A percentile compares a stretch with the other conserved stretches of the same genome.
Evolutionary conservation across 2,329 filamentous ascomycete genomes (phyloP).

Genomic region (Claviceps arundinis): DNA sequence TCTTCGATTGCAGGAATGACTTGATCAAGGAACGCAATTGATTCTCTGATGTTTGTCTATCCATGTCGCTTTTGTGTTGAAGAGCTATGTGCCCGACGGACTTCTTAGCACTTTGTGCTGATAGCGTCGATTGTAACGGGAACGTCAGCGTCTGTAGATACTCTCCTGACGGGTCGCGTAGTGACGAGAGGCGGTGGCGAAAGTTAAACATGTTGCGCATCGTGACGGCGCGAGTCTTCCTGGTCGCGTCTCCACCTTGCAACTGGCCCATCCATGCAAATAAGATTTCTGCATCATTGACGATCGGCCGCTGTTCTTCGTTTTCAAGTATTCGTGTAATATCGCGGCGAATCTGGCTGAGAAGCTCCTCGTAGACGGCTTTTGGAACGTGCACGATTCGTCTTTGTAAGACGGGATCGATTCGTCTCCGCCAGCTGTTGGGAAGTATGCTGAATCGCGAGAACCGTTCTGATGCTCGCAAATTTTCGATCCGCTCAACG

Average conservation of each 20-base stretch:
- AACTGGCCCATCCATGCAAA: conserved; percentile 6
- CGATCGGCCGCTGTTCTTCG: conserved; percentile 1
- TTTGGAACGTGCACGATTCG: conserved; percentile 7
- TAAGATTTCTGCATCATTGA: conserved; percentile 5
- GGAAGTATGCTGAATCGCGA: background rate
- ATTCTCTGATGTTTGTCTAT: conserved; percentile 1
- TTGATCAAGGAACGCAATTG: conserved; percentile 1
- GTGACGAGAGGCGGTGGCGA: conserved; percentile 2
- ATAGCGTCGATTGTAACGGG: conserved; percentile 1
- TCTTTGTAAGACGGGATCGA: background rate
- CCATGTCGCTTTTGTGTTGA: conserved; percentile 3
- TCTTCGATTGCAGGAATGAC: background rate
- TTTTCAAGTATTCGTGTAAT: background rate
- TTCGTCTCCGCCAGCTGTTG: conserved; percentile 1
- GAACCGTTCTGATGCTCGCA: background rate
- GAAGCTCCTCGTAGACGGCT: conserved; percentile 2
- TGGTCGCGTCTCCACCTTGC: conserved; percentile 1
- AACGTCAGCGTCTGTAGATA: conserved; percentile 6
- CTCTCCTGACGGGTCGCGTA: conserved; percentile 4
- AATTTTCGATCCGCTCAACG: background rate
- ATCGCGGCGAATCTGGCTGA: conserved; percentile 4
- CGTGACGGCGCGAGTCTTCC: background rate
- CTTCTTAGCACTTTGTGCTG: background rate
- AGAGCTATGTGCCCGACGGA: conserved; percentile 2
- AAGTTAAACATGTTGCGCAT: conserved; percentile 2